phyloP scores from a whole-genome alignment of 2,329 filamentous ascomycete species.

The Penicillium sp. region DNA sequence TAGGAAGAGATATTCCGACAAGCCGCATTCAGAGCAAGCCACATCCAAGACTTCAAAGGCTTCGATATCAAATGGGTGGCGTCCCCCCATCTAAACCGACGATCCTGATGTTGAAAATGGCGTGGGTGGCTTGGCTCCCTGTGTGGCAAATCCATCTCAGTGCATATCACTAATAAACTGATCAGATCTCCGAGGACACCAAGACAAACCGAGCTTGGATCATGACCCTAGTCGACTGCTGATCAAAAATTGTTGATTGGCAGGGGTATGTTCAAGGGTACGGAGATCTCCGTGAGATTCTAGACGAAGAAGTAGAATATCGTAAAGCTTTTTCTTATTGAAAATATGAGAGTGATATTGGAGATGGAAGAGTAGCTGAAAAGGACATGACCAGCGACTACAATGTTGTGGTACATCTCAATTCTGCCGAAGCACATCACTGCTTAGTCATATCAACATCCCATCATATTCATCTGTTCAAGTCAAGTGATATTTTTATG shows the following conservation, averaged over 20 bases:
- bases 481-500: background rate
- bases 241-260: background rate
- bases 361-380: background rate
- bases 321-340: background rate
- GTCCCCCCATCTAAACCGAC: constrained; percentile 9
- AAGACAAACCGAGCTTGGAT: background rate
- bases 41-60: background rate
- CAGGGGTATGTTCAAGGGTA: background rate
- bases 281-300: background rate
- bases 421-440: background rate
- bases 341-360: background rate
- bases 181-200: background rate
- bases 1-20: constrained; percentile 4
- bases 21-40: background rate
- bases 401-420: background rate
- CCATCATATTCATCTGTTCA: background rate
- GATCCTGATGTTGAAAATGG: constrained; percentile 1
- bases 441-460: background rate
- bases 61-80: background rate
- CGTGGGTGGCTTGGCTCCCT: background rate
- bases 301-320: background rate
- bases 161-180: background rate
- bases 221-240: background rate
- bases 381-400: background rate
- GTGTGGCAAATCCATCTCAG: background rate